Evolutionary conservation across 768 basidiomycete species (phyloP).

Genomic region (Antrodiella citrinella): DNA sequence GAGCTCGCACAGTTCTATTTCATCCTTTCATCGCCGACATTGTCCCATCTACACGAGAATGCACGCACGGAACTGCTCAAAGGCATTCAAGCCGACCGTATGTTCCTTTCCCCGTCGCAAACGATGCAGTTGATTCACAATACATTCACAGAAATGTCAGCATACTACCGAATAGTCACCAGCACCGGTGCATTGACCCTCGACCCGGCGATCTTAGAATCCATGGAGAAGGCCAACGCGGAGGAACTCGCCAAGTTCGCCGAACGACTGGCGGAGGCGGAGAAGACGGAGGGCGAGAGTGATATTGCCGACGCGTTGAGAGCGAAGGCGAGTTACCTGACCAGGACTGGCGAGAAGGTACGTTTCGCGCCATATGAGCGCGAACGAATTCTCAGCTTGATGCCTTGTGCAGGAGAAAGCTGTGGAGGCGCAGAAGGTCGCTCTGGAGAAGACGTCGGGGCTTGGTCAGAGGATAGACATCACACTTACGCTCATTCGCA

Average conservation of each 20-base stretch:
- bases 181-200: conserved; percentile 40
- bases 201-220: conserved; percentile 43
- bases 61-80: conserved; percentile 59
- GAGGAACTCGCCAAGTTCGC: conserved; percentile 70
- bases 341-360: conserved; percentile 80
- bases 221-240: conserved; percentile 62
- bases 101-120: conserved; percentile 23
- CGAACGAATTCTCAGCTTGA: too few relatives aligned
- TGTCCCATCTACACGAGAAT: conserved; percentile 56
- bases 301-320: conserved; percentile 87
- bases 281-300: conserved; percentile 87
- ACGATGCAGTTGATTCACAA: not conserved
- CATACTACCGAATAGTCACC: conserved; percentile 63
- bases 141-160: conserved; percentile 66
- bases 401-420: conserved; percentile 66
- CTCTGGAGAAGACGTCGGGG: conserved; percentile 87
- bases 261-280: conserved; percentile 72
- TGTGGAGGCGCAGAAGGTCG: conserved; percentile 71
- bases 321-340: conserved; percentile 78
- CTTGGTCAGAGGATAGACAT: conserved; percentile 92
- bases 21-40: conserved; percentile 52
- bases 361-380: conserved; percentile 2
- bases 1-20: conserved; percentile 74
- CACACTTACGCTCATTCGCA: conserved; percentile 77
- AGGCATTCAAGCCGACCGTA: conserved; percentile 75